These are phyloP conservation scores for Tulasnella sp. DNA, from an alignment of 768 basidiomycete species.

Conservation along the genomic window DNA sequence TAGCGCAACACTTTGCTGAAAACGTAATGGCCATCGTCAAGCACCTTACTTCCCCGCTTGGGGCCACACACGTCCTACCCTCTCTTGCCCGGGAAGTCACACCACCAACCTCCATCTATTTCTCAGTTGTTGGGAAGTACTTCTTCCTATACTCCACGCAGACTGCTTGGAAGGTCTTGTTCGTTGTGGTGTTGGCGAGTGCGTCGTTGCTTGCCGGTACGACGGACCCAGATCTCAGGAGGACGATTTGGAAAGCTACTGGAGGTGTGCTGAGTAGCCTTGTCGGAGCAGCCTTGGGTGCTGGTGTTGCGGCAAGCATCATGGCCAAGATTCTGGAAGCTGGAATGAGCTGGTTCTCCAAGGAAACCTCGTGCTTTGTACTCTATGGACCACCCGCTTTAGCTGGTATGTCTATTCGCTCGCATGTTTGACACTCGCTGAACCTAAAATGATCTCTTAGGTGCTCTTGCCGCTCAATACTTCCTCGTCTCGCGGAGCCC, in stretches of 20 bases:
- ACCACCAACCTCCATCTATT: conserved; percentile 52
- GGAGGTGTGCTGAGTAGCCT: conserved; percentile 50
- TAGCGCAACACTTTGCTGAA: conserved; percentile 86
- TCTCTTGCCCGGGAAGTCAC: conserved; percentile 43
- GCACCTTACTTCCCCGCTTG: conserved; percentile 72
- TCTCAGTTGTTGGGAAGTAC: conserved; percentile 62
- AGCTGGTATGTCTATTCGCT: conserved; percentile 49
- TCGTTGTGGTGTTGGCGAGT: conserved; percentile 22
- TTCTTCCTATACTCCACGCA: conserved; percentile 45
- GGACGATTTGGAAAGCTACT: conserved; percentile 39
- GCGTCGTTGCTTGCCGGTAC: not conserved
- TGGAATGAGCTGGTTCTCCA: conserved; percentile 82
- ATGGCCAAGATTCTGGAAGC: conserved; percentile 60
- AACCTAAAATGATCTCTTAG: conserved; percentile 39
- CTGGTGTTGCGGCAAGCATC: conserved; percentile 67
- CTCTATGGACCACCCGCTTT: conserved; percentile 74
- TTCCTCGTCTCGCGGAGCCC: conserved; percentile 40
- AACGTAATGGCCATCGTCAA: conserved; percentile 76
- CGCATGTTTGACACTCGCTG: not conserved
- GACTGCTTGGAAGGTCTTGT: conserved; percentile 33
- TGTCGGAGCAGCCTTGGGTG: conserved; percentile 54
- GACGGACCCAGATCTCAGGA: not conserved
- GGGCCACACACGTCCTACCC: conserved; percentile 35
- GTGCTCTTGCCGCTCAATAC: conserved; percentile 56
- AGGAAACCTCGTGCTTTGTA: conserved; percentile 56